A percentile compares a stretch with the other conserved stretches of the same genome.
Conservation (phyloP, 352 stramenopile genomes). For the Phytophthora foliorum region DNA sequence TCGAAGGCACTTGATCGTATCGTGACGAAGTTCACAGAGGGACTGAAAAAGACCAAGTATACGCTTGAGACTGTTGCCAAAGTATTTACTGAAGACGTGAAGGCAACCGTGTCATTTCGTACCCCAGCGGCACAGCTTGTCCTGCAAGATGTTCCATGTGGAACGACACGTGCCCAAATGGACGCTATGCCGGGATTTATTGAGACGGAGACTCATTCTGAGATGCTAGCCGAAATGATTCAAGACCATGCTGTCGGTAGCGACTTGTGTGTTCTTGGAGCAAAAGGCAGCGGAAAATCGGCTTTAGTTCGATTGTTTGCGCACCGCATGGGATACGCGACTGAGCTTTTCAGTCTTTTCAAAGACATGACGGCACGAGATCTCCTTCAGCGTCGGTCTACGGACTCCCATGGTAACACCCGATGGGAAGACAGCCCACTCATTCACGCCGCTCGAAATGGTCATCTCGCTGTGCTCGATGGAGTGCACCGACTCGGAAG, state of each 20-base stretch:
- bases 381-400: constrained; percentile 92
- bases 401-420: constrained; percentile 89
- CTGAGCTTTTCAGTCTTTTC: constrained; percentile 94
- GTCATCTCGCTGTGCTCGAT: constrained; percentile 92
- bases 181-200: constrained; percentile 56
- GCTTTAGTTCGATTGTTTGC: constrained; percentile 73
- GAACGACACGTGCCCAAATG: constrained; percentile 40
- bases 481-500: constrained; percentile 93
- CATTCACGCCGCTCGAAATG: constrained; percentile 87
- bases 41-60: constrained; percentile 42
- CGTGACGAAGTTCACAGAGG: constrained; percentile 55
- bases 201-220: constrained; percentile 62
- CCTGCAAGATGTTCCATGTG: constrained; percentile 53
- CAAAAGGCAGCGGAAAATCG: constrained; percentile 90
- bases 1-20: constrained; percentile 65
- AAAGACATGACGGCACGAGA: constrained; percentile 95
- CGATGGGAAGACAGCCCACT: constrained; percentile 94
- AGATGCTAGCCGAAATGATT: constrained; percentile 74
- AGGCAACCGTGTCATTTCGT: constrained; percentile 38
- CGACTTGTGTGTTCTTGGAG: constrained; percentile 85
- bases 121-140: constrained; percentile 5
- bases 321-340: constrained; percentile 80
- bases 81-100: constrained; percentile 18
- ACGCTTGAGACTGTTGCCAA: constrained; percentile 50
- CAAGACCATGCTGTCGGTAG: constrained; percentile 80